These are phyloP conservation scores for Colletotrichum melonis DNA, from an alignment of 2,329 filamentous ascomycete genomes.

Conservation along the genomic window DNA sequence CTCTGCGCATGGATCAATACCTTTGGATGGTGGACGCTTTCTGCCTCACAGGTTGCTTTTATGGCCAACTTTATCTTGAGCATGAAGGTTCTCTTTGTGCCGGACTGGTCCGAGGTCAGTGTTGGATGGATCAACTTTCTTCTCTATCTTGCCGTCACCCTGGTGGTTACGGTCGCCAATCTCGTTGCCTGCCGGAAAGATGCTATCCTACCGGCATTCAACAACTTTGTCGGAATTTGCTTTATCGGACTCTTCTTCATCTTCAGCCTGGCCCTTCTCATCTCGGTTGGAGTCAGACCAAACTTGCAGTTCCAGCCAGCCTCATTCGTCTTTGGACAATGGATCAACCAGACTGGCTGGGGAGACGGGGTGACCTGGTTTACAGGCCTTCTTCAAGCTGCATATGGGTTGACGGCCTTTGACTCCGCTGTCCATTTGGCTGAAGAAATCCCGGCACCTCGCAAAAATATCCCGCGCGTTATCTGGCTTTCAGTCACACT, in stretches of 20 bases:
- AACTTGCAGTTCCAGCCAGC: conserved; percentile 59
- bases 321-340: conserved; percentile 63
- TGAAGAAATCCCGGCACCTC: conserved; percentile 65
- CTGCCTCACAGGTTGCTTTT: conserved; percentile 66
- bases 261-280: conserved; percentile 51
- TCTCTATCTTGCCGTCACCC: neutral
- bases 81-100: neutral
- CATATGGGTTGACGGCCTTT: conserved; percentile 67
- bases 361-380: conserved; percentile 68
- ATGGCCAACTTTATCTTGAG: conserved; percentile 67
- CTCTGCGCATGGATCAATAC: conserved; percentile 71
- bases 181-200: neutral
- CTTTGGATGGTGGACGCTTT: conserved; percentile 69
- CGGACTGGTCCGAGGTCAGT: neutral
- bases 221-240: neutral
- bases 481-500: conserved; percentile 41
- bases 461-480: conserved; percentile 39
- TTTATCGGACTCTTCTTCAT: neutral
- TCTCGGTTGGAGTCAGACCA: conserved; percentile 59
- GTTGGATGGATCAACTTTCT: neutral
- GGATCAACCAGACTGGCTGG: conserved; percentile 65
- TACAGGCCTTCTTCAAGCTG: conserved; percentile 65
- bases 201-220: neutral
- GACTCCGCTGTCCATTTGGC: conserved; percentile 70
- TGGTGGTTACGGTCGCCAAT: neutral